Evolutionary conservation across 768 basidiomycete genomes (phyloP), one percentile per base, ranked within the genome.

Genomic region (Phylloporus sp.): DNA sequence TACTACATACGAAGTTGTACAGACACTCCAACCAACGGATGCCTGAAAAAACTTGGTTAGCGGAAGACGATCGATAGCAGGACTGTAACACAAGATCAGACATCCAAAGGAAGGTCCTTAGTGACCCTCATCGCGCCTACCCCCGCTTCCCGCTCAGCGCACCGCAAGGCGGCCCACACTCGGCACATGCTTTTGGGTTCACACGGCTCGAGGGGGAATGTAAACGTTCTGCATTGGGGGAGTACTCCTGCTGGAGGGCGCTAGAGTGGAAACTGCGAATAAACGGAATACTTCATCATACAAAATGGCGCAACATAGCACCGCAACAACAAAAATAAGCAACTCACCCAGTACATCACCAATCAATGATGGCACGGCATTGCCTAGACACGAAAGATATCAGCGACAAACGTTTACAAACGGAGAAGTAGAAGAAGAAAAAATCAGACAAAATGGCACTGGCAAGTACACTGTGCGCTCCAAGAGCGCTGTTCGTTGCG

Each of bases 231-330:
- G 73, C 73, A 72, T 70, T 79, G 78, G 75, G 70, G 85, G 86
- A 86, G 84, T 86, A 69, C 81, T 81, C 75, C 75, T 27, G 50
- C 54, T 38, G 68, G 75, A 82, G 82, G 82, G 71, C 76, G 59
- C 80, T 86, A 74, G 74, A 77, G 85, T 77, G 82, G 81, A 87
- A 85, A 86, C 85, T 87, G 84, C 85, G 85, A 87, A 88, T 87
- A 79, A 74, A 76, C 67, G 77, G 76, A 70, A 70, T 65, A 33
- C 72, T 80, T 81, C 79, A 81, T 81, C 80, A 56, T 64, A 52
- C n/a, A 28, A 61, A 45, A 38, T 21, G 56, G 56, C 59, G 56
- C 55, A 62, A 47, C 54, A 37, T 36, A 38, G 26, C 22, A 48
- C 29, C 13, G 35, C 49, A 26, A 52, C 28, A 31, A 40, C 18